Evolutionary conservation across 352 stramenopile genomes (phyloP), one percentile per base, ranked within the genome.

Genomic region (Phytophthora fragariaefolia): DNA sequence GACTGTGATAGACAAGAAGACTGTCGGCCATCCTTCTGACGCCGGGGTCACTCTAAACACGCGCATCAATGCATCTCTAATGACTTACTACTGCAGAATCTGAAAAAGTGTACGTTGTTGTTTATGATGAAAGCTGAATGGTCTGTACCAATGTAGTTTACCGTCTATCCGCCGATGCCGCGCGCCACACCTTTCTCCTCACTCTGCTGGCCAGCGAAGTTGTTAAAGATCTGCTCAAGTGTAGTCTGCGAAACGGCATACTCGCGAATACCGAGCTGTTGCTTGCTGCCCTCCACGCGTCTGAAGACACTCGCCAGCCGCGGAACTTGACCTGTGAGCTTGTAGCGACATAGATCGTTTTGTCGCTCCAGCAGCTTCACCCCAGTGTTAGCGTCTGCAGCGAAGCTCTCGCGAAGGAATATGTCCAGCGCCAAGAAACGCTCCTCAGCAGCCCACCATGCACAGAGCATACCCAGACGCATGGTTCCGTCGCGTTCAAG

Each of bases 201-300:
- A 40, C 65, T 77, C 61, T 97, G 89, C 68, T 96, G 74, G 22
- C 79, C 79, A 12, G 91, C 90, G 54, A 97, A 97, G 28, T 74
- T 76, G 67, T 98, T 97, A 77, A 98, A 98, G 47, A 98, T 96
- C 66, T 98, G 91, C 80, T 98, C 91, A 15, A 98, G 75, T 15
- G 90, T 93, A 34, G 91, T 97, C 69, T 98, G 87, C 8, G 76
- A 95, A 13, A 98, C 82, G 7, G 82, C 83, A 69, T 98, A 98
- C 55, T 97, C 89, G 36, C 81, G 71, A 22, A 97, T 89, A 34
- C 78, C 63, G 30, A 92, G 65, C 43, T 79, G 50, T 18, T 68
- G 42, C 23, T 71, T 71, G 36, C 57, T 64, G 23, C 62, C 60
- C 64, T 97, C 89, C 20, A 97, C 75, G n/a, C 76, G 62, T 32